These are phyloP conservation scores for Cryphonectria japonica DNA, from an alignment of 2,329 filamentous ascomycete species.

Conservation along the genomic window DNA sequence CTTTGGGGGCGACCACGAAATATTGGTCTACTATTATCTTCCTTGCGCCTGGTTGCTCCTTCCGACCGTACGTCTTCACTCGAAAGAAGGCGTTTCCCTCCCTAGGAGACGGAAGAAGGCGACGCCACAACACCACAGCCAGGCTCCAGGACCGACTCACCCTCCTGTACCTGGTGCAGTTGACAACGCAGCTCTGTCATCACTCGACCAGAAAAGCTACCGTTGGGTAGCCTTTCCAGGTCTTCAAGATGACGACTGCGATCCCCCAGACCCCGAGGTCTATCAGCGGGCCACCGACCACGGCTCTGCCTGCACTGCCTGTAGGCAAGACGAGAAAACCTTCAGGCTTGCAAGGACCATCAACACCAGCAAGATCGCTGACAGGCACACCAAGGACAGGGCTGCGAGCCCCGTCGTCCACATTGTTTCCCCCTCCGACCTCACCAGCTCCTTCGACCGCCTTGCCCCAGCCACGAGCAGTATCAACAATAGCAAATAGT, in stretches of 20 bases:
- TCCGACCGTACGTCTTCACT: not conserved
- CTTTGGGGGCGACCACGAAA: not conserved
- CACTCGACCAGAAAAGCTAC: constrained; percentile 23
- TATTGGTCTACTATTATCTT: not conserved
- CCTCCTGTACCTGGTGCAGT: not conserved
- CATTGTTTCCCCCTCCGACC: constrained; percentile 52
- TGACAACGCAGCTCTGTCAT: constrained; percentile 16
- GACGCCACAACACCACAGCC: not conserved
- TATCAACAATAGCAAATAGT: constrained; percentile 55
- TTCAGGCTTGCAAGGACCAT: constrained; percentile 36
- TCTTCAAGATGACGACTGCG: constrained; percentile 56
- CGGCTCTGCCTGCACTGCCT: constrained; percentile 75
- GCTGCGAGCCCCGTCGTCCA: constrained; percentile 62
- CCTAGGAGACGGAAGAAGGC: not conserved
- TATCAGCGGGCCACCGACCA: constrained; percentile 71
- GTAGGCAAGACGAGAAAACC: constrained; percentile 72
- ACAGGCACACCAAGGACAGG: constrained; percentile 59
- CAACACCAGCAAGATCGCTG: constrained; percentile 47
- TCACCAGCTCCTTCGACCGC: constrained; percentile 57
- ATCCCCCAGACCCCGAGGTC: constrained; percentile 70
- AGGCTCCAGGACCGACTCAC: not conserved
- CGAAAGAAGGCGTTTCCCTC: constrained; percentile 6
- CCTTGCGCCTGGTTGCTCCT: not conserved
- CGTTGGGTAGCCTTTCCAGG: constrained; percentile 23
- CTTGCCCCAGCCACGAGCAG: constrained; percentile 59